Percentiles rank a stretch among this genome's conserved stretches.
Conservation (phyloP, 441 rosid genomes). For the Bocquillonia castaneifolia region DNA sequence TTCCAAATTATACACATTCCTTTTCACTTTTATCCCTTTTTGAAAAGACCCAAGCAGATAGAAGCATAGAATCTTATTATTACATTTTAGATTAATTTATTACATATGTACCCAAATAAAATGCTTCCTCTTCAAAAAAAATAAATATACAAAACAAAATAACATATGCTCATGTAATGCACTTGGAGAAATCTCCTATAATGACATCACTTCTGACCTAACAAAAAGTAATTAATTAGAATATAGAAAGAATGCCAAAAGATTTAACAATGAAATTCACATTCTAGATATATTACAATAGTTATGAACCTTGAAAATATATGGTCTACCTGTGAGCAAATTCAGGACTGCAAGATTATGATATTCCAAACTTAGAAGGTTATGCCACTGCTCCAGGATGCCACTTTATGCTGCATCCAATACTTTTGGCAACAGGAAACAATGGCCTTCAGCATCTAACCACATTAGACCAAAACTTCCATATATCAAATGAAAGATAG, state of each 20-base stretch:
- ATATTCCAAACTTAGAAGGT: not conserved
- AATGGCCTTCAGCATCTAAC: slow-evolving; percentile 17
- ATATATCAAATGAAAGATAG: slow-evolving; percentile 1
- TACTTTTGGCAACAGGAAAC: slow-evolving; percentile 35
- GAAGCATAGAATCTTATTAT: not conserved
- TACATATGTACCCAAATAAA: not conserved
- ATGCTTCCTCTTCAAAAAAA: not conserved
- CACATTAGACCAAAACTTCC: slow-evolving; percentile 8
- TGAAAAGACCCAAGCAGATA: not conserved
- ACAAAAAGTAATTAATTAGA: slow-evolving; percentile 2
- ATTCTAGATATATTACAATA: slow-evolving; percentile 9
- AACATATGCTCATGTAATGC: not conserved
- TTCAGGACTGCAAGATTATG: not conserved
- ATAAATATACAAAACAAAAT: not conserved
- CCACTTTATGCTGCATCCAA: slow-evolving; percentile 98
- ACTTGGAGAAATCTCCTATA: not conserved
- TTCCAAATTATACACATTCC: not conserved
- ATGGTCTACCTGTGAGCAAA: slow-evolving; percentile 16
- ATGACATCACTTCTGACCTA: slow-evolving; percentile 3
- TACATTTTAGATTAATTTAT: not conserved
- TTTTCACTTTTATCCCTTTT: not conserved
- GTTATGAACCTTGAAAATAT: not conserved
- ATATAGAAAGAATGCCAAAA: not conserved
- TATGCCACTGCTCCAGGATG: slow-evolving; percentile 45
- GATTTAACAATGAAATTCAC: not conserved